Percentiles rank a stretch among this genome's conserved stretches.
phyloP scores from a whole-genome alignment of 345 rosid species.

The Clausena lansium region DNA sequence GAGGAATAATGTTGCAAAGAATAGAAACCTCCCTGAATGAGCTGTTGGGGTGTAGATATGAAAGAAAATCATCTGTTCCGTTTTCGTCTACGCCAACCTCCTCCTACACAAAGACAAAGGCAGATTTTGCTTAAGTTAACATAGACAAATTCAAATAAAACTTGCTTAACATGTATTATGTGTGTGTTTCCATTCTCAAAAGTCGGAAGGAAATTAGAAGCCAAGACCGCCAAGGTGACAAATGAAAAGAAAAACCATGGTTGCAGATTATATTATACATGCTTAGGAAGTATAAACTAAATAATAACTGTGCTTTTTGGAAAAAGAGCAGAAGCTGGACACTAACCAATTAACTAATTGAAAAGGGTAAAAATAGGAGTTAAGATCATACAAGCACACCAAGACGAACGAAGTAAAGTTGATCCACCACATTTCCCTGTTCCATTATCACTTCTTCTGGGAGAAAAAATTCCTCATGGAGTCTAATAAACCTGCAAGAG shows the following conservation, averaged over 20 bases:
- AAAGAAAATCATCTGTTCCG: slow-evolving; percentile 71
- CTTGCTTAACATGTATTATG: not conserved
- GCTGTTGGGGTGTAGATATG: slow-evolving; percentile 54
- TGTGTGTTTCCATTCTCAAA: not conserved
- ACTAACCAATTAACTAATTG: not conserved
- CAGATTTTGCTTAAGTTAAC: slow-evolving; percentile 1
- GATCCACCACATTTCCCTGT: slow-evolving; percentile 88
- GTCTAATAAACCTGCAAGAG: slow-evolving; percentile 57
- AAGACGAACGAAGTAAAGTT: slow-evolving; percentile 85
- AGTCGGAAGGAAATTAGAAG: not conserved
- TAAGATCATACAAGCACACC: slow-evolving; percentile 66
- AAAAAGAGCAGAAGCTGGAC: not conserved
- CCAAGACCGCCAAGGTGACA: not conserved
- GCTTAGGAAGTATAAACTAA: not conserved
- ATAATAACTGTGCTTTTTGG: too few relatives aligned
- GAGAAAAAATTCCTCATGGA: slow-evolving; percentile 96
- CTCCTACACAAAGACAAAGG: slow-evolving; percentile 45
- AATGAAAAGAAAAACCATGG: too few relatives aligned
- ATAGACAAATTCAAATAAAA: too few relatives aligned
- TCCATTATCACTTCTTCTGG: slow-evolving; percentile 94
- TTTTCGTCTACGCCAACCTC: slow-evolving; percentile 61
- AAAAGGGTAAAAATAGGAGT: not conserved
- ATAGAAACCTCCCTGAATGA: slow-evolving; percentile 88
- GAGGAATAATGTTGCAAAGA: slow-evolving; percentile 93
- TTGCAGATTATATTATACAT: not conserved